These are phyloP conservation scores for Jaltomata sinuosa DNA, from an alignment of 257 asterid species.

Conservation along the genomic window DNA sequence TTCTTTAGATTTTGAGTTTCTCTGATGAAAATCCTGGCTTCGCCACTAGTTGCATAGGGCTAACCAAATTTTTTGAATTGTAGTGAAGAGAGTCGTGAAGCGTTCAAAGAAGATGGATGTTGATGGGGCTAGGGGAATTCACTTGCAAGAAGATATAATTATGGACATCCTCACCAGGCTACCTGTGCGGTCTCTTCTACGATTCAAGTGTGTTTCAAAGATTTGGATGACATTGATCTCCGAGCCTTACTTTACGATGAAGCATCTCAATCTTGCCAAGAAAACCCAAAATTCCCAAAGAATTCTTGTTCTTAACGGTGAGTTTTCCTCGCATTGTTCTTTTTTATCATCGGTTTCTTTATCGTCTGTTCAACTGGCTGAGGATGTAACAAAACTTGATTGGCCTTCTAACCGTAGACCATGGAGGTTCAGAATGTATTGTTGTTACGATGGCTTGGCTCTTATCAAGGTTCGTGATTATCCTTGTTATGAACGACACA, in stretches of 20 bases:
- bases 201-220: conserved; percentile 10
- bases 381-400: not conserved
- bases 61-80: not conserved
- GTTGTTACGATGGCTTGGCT: not conserved
- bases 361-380: not conserved
- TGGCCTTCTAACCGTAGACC: not conserved
- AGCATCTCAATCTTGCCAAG: not conserved
- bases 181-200: conserved; percentile 10
- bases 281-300: not conserved
- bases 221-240: not conserved
- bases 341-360: not conserved
- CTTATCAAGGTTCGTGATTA: not conserved
- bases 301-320: not conserved
- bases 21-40: no score
- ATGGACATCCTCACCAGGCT: conserved; percentile 4
- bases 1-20: no score
- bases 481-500: no score
- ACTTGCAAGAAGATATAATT: not conserved
- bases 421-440: not conserved
- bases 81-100: not conserved
- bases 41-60: no score
- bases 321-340: not conserved
- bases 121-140: not conserved
- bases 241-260: not conserved
- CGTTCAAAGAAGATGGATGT: not conserved